These are phyloP conservation scores for Cryptosporidium baileyi DNA, from an alignment of 169 alveolate species.

Conservation along the genomic window DNA sequence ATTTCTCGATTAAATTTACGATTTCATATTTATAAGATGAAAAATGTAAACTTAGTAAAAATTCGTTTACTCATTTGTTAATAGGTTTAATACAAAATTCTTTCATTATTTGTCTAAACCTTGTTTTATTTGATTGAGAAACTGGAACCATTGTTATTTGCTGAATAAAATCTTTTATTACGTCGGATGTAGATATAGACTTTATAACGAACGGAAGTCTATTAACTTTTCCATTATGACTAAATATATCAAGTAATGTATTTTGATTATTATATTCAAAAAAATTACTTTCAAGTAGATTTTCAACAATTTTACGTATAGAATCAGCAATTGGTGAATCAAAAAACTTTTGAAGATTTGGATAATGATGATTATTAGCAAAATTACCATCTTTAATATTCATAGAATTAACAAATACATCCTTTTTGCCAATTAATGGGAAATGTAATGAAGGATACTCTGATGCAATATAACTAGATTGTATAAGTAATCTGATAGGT, in stretches of 20 bases:
- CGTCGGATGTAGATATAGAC: neutral
- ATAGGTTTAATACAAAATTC: slow-evolving; percentile 50
- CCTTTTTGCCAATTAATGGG: neutral
- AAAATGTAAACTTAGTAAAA: neutral
- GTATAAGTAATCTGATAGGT: slow-evolving; percentile 34
- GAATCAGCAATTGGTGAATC: neutral
- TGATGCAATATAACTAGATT: neutral
- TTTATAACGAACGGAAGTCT: neutral
- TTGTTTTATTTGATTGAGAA: slow-evolving; percentile 40
- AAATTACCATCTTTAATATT: neutral
- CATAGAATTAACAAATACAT: neutral
- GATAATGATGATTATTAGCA: neutral
- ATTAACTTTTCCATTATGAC: neutral
- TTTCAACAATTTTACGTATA: neutral
- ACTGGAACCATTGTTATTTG: slow-evolving; percentile 25
- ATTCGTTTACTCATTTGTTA: neutral
- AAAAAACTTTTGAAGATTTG: neutral
- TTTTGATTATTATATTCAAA: neutral
- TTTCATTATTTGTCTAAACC: slow-evolving; percentile 48
- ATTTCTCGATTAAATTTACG: too few species aligned
- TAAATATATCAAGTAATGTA: neutral
- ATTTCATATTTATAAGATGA: neutral
- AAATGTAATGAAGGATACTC: neutral
- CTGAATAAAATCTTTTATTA: slow-evolving; percentile 26
- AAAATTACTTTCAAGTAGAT: neutral